These are phyloP conservation scores for Mallotus repandus DNA, from an alignment of 441 rosid genomes.

Conservation along the genomic window DNA sequence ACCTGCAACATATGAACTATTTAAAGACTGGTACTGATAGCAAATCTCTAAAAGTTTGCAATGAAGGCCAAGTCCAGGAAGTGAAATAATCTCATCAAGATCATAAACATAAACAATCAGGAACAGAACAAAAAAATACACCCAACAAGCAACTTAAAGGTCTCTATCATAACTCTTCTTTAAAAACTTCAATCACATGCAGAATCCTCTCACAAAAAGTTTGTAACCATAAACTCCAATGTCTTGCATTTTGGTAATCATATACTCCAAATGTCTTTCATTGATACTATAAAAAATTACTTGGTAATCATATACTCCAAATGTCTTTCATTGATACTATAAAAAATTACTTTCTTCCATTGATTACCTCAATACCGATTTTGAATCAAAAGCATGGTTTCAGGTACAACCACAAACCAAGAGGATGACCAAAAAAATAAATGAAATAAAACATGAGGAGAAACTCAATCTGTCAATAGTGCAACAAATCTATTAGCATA, in stretches of 20 bases:
- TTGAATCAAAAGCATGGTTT: too few species aligned
- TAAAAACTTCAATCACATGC: neutral
- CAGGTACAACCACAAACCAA: too few species aligned
- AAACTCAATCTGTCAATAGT: too few species aligned
- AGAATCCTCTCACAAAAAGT: neutral
- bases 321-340: neutral
- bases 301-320: neutral
- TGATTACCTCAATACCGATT: neutral
- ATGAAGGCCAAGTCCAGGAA: neutral
- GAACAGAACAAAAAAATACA: too few species aligned
- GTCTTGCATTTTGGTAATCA: neutral
- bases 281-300: too few species aligned
- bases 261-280: too few species aligned
- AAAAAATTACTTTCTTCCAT: neutral
- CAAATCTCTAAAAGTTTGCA: neutral
- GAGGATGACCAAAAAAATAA: too few species aligned
- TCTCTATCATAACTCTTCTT: too few species aligned
- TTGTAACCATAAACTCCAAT: neutral
- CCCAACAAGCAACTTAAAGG: neutral
- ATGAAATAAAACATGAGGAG: too few species aligned
- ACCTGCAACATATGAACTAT: neutral
- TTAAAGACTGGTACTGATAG: too few species aligned
- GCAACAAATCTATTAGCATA: too few species aligned
- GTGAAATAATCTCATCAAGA: neutral
- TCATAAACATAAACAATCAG: too few species aligned